Conservation (phyloP, 2,329 filamentous ascomycete species). For the Chlorencoelia australis region DNA sequence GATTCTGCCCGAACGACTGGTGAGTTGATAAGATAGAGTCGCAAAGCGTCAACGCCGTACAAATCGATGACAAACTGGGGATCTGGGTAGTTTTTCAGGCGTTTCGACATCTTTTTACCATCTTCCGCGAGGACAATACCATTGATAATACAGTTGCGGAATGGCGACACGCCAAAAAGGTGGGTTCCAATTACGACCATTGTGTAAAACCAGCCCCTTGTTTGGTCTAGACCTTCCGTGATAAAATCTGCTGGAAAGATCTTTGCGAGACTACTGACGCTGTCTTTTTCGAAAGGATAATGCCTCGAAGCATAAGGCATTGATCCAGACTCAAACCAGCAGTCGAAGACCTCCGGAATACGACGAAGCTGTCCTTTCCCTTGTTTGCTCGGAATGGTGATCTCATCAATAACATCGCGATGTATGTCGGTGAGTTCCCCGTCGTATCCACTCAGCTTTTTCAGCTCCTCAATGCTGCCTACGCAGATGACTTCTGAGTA, state of each 20-base stretch:
- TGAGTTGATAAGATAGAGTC: constrained; percentile 94
- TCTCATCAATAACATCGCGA: constrained; percentile 84
- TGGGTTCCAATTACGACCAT: constrained; percentile 80
- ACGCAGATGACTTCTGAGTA: constrained; percentile 78
- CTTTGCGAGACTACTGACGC: constrained; percentile 67
- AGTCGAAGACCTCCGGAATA: constrained; percentile 86
- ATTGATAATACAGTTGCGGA: constrained; percentile 95
- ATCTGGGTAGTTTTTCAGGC: constrained; percentile 92
- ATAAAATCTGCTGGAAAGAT: constrained; percentile 91
- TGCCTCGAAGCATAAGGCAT: constrained; percentile 92
- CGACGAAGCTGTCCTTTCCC: constrained; percentile 76
- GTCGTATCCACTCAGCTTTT: constrained; percentile 73
- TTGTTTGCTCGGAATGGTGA: constrained; percentile 84
- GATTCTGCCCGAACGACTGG: constrained; percentile 89
- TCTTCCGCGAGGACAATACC: constrained; percentile 89
- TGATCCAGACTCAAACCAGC: constrained; percentile 92
- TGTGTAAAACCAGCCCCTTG: constrained; percentile 95
- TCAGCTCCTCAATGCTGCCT: constrained; percentile 76
- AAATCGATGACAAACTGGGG: constrained; percentile 72
- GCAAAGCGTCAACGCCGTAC: constrained; percentile 85
- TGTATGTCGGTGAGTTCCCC: constrained; percentile 81
- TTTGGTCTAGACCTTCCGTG: constrained; percentile 87
- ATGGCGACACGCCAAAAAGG: constrained; percentile 74
- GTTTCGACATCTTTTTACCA: constrained; percentile 98
- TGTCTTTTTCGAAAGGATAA: constrained; percentile 90